Percentiles rank a stretch among this genome's conserved stretches.
Conservation (phyloP, 805 yeast species). For the Kazachstania africana region DNA sequence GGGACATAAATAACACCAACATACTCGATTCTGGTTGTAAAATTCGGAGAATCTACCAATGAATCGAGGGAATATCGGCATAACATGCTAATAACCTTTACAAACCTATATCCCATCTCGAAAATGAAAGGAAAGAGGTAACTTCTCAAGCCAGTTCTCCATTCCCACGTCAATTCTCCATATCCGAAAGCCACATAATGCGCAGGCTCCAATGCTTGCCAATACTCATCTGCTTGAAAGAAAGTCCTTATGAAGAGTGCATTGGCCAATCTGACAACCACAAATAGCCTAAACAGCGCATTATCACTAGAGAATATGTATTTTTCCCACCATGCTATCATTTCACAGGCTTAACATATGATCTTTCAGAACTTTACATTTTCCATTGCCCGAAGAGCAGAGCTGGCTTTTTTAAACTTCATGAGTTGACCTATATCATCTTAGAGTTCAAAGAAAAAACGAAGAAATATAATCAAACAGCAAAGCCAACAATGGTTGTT, state of each 20-base stretch:
- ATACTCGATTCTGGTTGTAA: slow-evolving; percentile 24
- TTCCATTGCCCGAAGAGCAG: too few species aligned
- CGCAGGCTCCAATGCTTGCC: slow-evolving; percentile 90
- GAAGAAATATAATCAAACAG: background rate
- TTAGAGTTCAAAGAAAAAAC: background rate
- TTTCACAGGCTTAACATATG: too few species aligned
- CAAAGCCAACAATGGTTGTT: slow-evolving; percentile 45
- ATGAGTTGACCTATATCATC: background rate
- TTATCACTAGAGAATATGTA: too few species aligned
- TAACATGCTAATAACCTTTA: slow-evolving; percentile 1
- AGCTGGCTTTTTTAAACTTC: too few species aligned
- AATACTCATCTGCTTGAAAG: slow-evolving; percentile 94
- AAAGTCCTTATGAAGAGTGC: slow-evolving; percentile 57
- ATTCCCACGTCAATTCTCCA: slow-evolving; percentile 91
- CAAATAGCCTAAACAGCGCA: slow-evolving; percentile 1
- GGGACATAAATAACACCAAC: slow-evolving; percentile 41
- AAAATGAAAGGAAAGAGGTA: slow-evolving; percentile 71
- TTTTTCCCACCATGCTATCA: too few species aligned
- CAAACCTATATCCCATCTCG: slow-evolving; percentile 21
- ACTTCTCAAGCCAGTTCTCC: slow-evolving; percentile 67
- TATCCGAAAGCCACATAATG: slow-evolving; percentile 61
- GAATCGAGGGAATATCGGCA: too few species aligned
- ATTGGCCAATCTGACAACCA: slow-evolving; percentile 41
- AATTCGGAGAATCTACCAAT: background rate
- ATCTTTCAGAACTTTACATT: too few species aligned